phyloP scores from a whole-genome alignment of 2,329 filamentous ascomycete genomes.

The Capronia americana region DNA sequence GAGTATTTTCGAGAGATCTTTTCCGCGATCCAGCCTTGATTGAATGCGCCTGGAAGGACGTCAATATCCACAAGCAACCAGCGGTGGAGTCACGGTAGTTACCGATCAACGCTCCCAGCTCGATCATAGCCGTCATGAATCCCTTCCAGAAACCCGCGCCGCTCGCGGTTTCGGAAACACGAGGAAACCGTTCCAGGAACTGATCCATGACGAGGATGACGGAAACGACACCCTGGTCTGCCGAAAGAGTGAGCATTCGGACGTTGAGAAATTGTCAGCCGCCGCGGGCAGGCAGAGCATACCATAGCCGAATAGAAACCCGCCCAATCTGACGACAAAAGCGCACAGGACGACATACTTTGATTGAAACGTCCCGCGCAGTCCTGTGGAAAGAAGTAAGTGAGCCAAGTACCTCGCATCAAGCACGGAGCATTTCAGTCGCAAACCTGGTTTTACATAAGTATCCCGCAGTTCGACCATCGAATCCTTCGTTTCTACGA shows the following conservation, averaged over 20 bases:
- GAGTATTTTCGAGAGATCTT: not conserved
- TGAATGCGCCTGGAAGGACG: not conserved
- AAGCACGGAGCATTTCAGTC: not conserved
- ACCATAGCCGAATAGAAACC: constrained; percentile 57
- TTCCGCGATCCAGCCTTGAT: not conserved
- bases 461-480: not conserved
- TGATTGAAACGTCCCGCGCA: constrained; percentile 56
- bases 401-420: not conserved
- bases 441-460: not conserved
- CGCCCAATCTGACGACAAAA: constrained; percentile 58
- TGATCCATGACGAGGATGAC: constrained; percentile 61
- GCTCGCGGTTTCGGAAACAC: constrained; percentile 49
- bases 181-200: constrained; percentile 55
- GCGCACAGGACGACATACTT: constrained; percentile 60
- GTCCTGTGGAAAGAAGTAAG: constrained; percentile 41
- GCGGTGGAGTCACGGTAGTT: constrained; percentile 50
- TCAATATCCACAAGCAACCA: not conserved
- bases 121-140: constrained; percentile 62
- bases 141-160: constrained; percentile 52
- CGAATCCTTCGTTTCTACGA: not conserved
- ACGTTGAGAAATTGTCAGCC: not conserved
- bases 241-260: not conserved
- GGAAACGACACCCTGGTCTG: constrained; percentile 52
- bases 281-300: not conserved
- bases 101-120: constrained; percentile 57